A percentile compares a stretch with the other conserved stretches of the same genome.
Conservation (phyloP, 371 early-diverging fungal species). For the Lichtheimia corymbifera region DNA sequence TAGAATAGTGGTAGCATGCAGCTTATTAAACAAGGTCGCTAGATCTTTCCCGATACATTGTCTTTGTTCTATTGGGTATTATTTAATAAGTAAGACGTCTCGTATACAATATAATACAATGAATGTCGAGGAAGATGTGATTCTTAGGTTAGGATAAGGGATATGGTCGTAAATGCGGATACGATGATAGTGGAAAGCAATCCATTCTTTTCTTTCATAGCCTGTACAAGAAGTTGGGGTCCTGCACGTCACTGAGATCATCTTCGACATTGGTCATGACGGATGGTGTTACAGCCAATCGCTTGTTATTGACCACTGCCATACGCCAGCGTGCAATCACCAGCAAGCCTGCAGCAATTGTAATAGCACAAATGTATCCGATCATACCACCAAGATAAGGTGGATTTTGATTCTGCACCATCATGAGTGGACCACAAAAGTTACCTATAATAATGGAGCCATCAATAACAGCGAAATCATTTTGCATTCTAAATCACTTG, state of each 20-base stretch:
- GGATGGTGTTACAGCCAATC: constrained; percentile 13
- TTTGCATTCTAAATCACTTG: not conserved
- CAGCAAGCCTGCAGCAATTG: constrained; percentile 8
- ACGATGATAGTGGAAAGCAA: not conserved
- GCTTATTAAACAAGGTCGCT: too few species aligned
- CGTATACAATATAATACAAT: not conserved
- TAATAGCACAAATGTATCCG: constrained; percentile 16
- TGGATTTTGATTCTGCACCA: constrained; percentile 19
- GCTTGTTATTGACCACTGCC: constrained; percentile 22
- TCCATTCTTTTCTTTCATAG: constrained; percentile 14
- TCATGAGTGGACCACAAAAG: constrained; percentile 24
- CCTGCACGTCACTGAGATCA: constrained; percentile 32
- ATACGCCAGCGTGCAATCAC: constrained; percentile 25
- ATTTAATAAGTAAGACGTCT: too few species aligned
- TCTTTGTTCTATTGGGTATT: too few species aligned
- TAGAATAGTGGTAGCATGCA: too few species aligned
- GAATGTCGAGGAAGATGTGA: not conserved
- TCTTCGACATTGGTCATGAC: constrained; percentile 26
- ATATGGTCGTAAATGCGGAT: not conserved
- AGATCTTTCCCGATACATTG: too few species aligned
- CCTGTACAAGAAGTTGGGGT: constrained; percentile 33
- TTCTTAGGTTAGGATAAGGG: not conserved
- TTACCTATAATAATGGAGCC: constrained; percentile 18
- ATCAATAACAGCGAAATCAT: too few species aligned
- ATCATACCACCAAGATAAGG: constrained; percentile 18